phyloP scores from a whole-genome alignment of 2,329 filamentous ascomycete genomes.

The Aspergillus sp. region DNA sequence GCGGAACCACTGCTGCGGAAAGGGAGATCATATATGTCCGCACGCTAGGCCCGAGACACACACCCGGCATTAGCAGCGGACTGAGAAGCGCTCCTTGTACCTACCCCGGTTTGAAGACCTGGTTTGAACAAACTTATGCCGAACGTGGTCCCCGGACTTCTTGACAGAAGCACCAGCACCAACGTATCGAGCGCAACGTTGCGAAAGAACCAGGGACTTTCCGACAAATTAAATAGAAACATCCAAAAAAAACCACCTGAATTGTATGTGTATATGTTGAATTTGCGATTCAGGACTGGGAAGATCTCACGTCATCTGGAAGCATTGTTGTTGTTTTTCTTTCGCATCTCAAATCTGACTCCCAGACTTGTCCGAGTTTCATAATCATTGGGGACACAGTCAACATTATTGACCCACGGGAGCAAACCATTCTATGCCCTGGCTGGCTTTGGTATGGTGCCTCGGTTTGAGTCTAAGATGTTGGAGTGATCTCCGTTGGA shows the following conservation, averaged over 20 bases:
- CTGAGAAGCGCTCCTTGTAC: conserved; percentile 24
- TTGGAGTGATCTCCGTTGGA: conserved; percentile 23
- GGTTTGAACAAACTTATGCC: conserved; percentile 17
- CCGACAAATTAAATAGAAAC: neutral
- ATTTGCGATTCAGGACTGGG: conserved; percentile 1
- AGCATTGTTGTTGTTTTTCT: neutral
- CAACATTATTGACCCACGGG: conserved; percentile 16
- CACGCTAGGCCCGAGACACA: conserved; percentile 18
- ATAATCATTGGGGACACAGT: conserved; percentile 19
- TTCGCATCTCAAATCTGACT: neutral
- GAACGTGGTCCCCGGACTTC: conserved; percentile 21
- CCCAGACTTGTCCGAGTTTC: conserved; percentile 14
- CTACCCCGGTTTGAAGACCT: conserved; percentile 22
- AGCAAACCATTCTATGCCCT: conserved; percentile 20
- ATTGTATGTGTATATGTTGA: conserved; percentile 1
- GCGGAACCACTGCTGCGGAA: conserved; percentile 71
- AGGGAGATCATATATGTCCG: conserved; percentile 53
- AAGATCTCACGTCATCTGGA: neutral
- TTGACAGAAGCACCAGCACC: conserved; percentile 2
- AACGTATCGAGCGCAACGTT: neutral
- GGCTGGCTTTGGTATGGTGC: conserved; percentile 24
- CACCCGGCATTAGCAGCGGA: conserved; percentile 15
- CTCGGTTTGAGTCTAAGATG: conserved; percentile 23
- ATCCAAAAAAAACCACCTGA: neutral
- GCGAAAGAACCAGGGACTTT: neutral